Base-by-base conservation (phyloP, 352 stramenopile genomes). In the Globisporangium abappressorium region DNA sequence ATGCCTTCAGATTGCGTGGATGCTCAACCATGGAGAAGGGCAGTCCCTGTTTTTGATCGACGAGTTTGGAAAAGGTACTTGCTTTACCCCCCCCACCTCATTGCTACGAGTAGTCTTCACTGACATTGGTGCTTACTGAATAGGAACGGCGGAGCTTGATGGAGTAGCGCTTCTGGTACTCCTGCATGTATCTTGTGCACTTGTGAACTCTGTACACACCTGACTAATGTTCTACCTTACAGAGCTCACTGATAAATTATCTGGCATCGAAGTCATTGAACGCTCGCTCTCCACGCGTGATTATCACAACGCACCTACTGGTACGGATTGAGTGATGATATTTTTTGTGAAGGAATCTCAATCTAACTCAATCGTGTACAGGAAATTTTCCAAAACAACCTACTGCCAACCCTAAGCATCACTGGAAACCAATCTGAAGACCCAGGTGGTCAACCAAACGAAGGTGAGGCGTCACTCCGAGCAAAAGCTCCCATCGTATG, bases 61-160 rank as follows among this genome's bases (percentile, higher is more conserved):
- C 64, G 89, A 96, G 63, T 96, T 95, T 55, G 89, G 87, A 28
- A 96, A 96, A 83, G 89, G 86, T 91, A 59, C 3, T 70, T 65
- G 11, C 14, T 8, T 64, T 41, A 14, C 12, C 56, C 43, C 43
- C 7, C 46, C 2, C 30, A 33, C 5, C 3, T 57, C 28, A 57
- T 24, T 46, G 26, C 28, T 12, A 41, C 33, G 56, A 34, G 28
- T 28, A 24, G 53, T 30, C 6, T 6, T 69, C 20, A 2, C 28
- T 69, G 28, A 64, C 41, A 18, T 12, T 6, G 26, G 5, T 53
- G 24, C 30, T 36, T 20, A 47, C 12, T 56, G 36, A 60, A 30
- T 65, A 92, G 84, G 85, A 64, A 96, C 89, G 4, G 78, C 82
- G 56, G 83, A 90, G 67, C 64, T 85, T 9, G 89, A 96, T 57